phyloP scores from a whole-genome alignment of 2,329 filamentous ascomycete genomes.

The Exophiala calicioides region DNA sequence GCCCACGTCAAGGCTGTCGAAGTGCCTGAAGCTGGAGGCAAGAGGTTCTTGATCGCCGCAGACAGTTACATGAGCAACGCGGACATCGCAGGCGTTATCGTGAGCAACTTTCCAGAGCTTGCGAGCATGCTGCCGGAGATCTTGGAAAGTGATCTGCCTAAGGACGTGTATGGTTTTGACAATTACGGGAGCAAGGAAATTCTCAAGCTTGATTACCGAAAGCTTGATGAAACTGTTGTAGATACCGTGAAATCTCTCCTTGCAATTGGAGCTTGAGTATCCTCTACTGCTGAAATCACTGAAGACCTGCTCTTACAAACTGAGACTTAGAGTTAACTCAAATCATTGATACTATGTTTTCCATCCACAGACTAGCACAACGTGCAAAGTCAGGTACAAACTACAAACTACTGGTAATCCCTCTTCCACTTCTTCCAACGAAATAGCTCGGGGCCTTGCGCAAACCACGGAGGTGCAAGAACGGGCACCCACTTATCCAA shows the following conservation, averaged over 20 bases:
- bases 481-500: too few species aligned
- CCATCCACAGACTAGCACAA: too few species aligned
- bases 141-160: conserved; percentile 59
- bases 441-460: too few species aligned
- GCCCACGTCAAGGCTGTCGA: conserved; percentile 52
- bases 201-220: conserved; percentile 43
- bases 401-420: too few species aligned
- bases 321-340: too few species aligned
- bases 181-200: conserved; percentile 45
- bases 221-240: conserved; percentile 40
- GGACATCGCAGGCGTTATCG: conserved; percentile 44
- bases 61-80: conserved; percentile 47
- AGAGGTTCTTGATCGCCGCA: conserved; percentile 48
- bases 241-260: conserved; percentile 59
- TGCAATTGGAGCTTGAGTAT: conserved; percentile 44
- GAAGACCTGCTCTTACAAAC: too few species aligned
- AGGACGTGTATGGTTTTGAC: conserved; percentile 48
- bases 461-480: too few species aligned
- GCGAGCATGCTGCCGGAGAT: conserved; percentile 44
- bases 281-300: not conserved
- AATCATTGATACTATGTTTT: too few species aligned
- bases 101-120: conserved; percentile 45
- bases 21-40: conserved; percentile 45
- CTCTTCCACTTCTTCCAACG: too few species aligned
- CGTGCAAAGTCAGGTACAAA: too few species aligned